These are phyloP conservation scores for Megacollybia marginata DNA, from an alignment of 768 basidiomycete genomes.

Conservation along the genomic window DNA sequence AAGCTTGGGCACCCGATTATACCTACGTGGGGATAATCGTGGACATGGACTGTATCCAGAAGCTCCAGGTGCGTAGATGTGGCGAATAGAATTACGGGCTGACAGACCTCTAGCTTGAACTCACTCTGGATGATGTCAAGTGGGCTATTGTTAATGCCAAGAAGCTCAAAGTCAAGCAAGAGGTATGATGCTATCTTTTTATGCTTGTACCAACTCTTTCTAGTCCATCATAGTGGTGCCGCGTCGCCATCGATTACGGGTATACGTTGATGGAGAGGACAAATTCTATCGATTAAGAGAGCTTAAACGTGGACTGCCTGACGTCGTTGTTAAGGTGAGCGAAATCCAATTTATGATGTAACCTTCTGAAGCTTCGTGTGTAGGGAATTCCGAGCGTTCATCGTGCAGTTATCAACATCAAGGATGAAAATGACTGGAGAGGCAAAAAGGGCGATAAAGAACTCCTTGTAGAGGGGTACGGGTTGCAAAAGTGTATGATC, in stretches of 20 bases:
- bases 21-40: constrained; percentile 92
- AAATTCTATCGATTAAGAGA: constrained; percentile 82
- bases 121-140: constrained; percentile 89
- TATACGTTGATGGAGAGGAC: constrained; percentile 71
- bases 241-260: constrained; percentile 65
- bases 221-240: constrained; percentile 75
- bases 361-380: not conserved
- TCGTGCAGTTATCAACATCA: constrained; percentile 94
- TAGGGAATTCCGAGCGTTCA: constrained; percentile 84
- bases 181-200: constrained; percentile 33
- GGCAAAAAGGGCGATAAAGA: constrained; percentile 88
- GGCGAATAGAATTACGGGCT: not conserved
- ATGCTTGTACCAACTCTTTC: constrained; percentile 3
- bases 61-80: constrained; percentile 62
- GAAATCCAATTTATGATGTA: not conserved
- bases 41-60: constrained; percentile 80
- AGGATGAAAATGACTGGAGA: constrained; percentile 72
- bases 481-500: constrained; percentile 93
- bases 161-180: constrained; percentile 90
- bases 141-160: constrained; percentile 81
- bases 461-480: constrained; percentile 94
- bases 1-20: constrained; percentile 91
- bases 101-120: constrained; percentile 60
- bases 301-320: constrained; percentile 75
- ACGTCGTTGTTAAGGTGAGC: constrained; percentile 83